Evolutionary conservation across 306 rosid genomes (phyloP), one percentile per base, ranked within the genome.

Genomic region (Trifolium repens): DNA sequence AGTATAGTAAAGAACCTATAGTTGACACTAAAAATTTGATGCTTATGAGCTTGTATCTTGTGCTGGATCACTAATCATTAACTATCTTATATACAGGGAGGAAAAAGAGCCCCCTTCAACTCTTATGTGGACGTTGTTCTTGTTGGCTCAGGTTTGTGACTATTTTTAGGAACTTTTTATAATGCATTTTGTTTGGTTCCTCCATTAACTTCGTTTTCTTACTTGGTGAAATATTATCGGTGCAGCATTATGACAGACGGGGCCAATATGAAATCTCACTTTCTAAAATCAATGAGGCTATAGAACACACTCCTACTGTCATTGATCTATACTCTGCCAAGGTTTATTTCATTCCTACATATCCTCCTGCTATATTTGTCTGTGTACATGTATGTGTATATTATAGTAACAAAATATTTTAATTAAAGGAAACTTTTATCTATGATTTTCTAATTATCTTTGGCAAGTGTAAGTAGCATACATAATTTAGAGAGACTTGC

Each of bases 41-140:
- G 42, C 46, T 44, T 30, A 75, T 50, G 55, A 61, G 35, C 68
- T 59, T 67, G 59, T 78, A 19, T 34, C 70, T 76, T 61, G 15
- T 74, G 65, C 68, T 79, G 65, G 86, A 57, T 52, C 40, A 32
- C 60, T 67, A 58, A 16, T 17, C 11, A 40, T 67, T 50, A 12
- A 44, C 79, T 90, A 64, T 66, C 79, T 80, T 88, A 63, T 81
- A 34, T 85, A 59, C 86, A 96, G 99, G 61, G 79, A 53, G 16
- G 96, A 92, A 65, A 90, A 88, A 79, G 99, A 96, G 58, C 97
- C 96, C 55, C 98, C 99, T 70, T 96, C 99, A 55, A 92, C 99
- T 65, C 96, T 85, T 79, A 43, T 96, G 98, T 96, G 99, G 99
- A 71, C 84, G 50, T 82, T 92, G 86, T 96, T 96, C 83, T 84